phyloP scores from a whole-genome alignment of 2,329 filamentous ascomycete species.

The Phialemoniopsis sp. region DNA sequence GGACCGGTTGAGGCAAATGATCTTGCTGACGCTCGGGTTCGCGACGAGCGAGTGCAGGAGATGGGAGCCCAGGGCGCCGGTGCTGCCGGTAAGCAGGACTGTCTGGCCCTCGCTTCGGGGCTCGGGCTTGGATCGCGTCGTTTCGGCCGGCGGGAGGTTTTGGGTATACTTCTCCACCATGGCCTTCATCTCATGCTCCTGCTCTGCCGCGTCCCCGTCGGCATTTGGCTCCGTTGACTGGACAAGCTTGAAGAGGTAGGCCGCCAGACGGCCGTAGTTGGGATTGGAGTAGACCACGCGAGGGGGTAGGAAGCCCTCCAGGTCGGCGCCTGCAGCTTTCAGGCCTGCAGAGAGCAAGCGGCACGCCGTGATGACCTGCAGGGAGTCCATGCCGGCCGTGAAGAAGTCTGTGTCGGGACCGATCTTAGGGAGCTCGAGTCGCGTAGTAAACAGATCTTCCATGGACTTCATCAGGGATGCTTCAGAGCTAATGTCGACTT shows the following conservation, averaged over 20 bases:
- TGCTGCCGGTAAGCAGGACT: slow-evolving; percentile 32
- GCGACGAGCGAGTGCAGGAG: slow-evolving; percentile 21
- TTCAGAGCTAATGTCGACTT: too few species aligned
- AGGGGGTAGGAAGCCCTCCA: slow-evolving; percentile 27
- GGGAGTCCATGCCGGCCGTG: slow-evolving; percentile 30
- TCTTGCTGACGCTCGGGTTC: slow-evolving; percentile 26
- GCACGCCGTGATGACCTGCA: slow-evolving; percentile 32
- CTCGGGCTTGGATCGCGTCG: slow-evolving; percentile 15
- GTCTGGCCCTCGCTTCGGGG: slow-evolving; percentile 19
- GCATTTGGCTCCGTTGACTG: too few species aligned
- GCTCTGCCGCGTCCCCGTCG: slow-evolving; percentile 4
- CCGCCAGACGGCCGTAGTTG: slow-evolving; percentile 26
- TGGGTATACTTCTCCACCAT: slow-evolving; percentile 28
- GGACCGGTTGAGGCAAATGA: slow-evolving; percentile 44
- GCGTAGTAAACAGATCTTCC: slow-evolving; percentile 19
- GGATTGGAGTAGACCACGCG: slow-evolving; percentile 34
- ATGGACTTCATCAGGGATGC: slow-evolving; percentile 22
- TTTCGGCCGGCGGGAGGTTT: slow-evolving; percentile 16
- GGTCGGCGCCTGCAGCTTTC: slow-evolving; percentile 18
- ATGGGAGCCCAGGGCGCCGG: slow-evolving; percentile 36
- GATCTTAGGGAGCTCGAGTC: slow-evolving; percentile 18
- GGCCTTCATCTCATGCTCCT: slow-evolving; percentile 21
- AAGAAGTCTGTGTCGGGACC: slow-evolving; percentile 32
- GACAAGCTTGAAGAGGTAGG: slow-evolving; percentile 17
- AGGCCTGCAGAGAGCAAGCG: slow-evolving; percentile 28